Base-by-base conservation (phyloP, 1,284 basidiomycete species). In the Vanrija sp. region DNA sequence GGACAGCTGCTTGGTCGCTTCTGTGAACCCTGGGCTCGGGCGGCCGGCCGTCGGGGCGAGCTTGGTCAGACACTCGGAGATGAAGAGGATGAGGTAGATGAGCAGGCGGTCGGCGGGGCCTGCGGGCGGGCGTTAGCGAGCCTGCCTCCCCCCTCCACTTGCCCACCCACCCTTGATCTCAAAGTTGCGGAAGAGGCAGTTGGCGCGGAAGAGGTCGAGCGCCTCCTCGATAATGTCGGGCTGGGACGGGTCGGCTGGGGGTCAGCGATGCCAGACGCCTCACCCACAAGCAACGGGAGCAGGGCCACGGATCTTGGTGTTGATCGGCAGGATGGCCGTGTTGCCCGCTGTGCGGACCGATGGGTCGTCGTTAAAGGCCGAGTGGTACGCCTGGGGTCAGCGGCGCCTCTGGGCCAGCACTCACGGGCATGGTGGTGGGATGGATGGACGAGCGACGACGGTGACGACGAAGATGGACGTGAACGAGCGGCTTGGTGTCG, bases 161-260 rank as follows among this genome's bases (percentile, higher is more conserved):
- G 2, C 38, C 38, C n/a, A 62, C 67, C 19, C 45, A 72, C 74
- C 91, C 78, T 98, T 97, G 84, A 99, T 98, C 80, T 99, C 96
- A 72, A 98, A 99, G 80, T 98, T 98, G 70, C 96, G 88, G 79
- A 99, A 99, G 59, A 99, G 86, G 44, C 93, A 96, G 79, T 99
- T 99, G 71, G 96, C 94, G 47, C 96, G 88, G 80, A 99, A 99
- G 66, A 98, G 85, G 78, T 97, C 91, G 50, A 99, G 81, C 4
- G 92, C 86, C 78, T 99, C 96, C 76, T 98, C 94, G 63, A 98
- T 84, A 66, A 98, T 93, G 75, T 99, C 96, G 39, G 84, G 82
- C 59, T 85, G 80, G 12, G 83, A 82, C 0, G 85, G 81, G 73
- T 95, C 89, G 62, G 88, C 90, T 79, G 57, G 4, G 6, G 19